phyloP scores from a whole-genome alignment of 2,329 filamentous ascomycete genomes.

The Ophiostoma ulmi region DNA sequence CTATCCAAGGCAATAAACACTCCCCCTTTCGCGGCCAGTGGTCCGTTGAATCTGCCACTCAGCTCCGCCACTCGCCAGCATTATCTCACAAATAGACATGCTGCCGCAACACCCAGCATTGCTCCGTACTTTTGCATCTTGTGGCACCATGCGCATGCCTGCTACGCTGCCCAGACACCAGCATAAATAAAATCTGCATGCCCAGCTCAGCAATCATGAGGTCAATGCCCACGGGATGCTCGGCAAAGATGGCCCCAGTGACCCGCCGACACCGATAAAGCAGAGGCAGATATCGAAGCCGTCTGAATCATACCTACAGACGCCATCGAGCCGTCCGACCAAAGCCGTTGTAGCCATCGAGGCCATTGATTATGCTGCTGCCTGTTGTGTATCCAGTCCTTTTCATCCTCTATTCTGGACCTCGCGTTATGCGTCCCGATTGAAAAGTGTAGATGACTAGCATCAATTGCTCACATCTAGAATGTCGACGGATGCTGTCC shows the following conservation, averaged over 20 bases:
- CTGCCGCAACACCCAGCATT: neutral
- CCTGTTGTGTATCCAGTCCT: neutral
- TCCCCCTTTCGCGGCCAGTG: neutral
- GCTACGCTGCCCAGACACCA: neutral
- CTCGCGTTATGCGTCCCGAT: neutral
- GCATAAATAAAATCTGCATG: neutral
- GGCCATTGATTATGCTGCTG: neutral
- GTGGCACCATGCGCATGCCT: neutral
- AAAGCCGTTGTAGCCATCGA: neutral
- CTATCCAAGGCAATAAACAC: constrained; percentile 1
- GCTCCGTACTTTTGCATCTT: neutral
- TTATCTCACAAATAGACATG: neutral
- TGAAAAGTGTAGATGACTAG: neutral
- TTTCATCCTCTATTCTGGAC: neutral
- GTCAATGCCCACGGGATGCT: neutral
- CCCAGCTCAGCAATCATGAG: neutral
- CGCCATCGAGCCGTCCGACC: neutral
- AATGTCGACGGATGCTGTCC: neutral
- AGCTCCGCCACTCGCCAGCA: neutral
- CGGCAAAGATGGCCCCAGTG: neutral
- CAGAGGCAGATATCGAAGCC: neutral
- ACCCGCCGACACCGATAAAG: neutral
- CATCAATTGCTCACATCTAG: neutral
- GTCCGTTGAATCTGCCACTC: neutral
- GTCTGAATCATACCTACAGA: neutral